Evolutionary conservation across 768 basidiomycete genomes (phyloP).

Genomic region (Saitozyma podzolica): DNA sequence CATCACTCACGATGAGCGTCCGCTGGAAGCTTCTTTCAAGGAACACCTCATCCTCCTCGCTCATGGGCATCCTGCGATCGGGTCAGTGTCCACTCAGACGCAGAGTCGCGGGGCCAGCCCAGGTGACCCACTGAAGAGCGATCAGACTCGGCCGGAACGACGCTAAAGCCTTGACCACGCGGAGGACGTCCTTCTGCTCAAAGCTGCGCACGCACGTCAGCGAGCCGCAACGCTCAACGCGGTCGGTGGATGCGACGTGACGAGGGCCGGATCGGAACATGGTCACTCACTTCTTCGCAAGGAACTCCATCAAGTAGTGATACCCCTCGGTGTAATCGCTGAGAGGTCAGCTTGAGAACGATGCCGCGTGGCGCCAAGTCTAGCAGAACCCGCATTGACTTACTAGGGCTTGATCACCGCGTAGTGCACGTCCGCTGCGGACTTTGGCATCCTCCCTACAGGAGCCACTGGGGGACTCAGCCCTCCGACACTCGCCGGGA

Average conservation of each 20-base stretch:
- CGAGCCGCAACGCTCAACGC: neutral
- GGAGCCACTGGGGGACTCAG: too few relatives aligned
- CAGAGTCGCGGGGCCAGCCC: neutral
- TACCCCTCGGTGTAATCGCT: slow-evolving; percentile 92
- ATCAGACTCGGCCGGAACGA: slow-evolving; percentile 96
- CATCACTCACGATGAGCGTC: slow-evolving; percentile 70
- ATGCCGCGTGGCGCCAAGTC: neutral
- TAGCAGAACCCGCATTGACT: slow-evolving; percentile 6
- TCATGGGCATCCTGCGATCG: slow-evolving; percentile 73
- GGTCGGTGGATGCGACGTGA: neutral
- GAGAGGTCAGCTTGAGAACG: slow-evolving; percentile 1
- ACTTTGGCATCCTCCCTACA: slow-evolving; percentile 9
- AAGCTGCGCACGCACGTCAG: slow-evolving; percentile 61
- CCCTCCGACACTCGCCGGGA: too few relatives aligned
- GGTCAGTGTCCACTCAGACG: neutral
- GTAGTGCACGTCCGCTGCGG: slow-evolving; percentile 61
- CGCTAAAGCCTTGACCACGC: slow-evolving; percentile 89
- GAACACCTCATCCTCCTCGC: slow-evolving; percentile 93
- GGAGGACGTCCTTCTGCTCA: slow-evolving; percentile 92
- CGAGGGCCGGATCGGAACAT: slow-evolving; percentile 55
- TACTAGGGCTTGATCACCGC: slow-evolving; percentile 69
- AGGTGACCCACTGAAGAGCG: slow-evolving; percentile 66
- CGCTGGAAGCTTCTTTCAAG: slow-evolving; percentile 95
- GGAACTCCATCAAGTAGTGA: slow-evolving; percentile 92
- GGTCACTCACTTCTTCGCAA: slow-evolving; percentile 57